Evolutionary conservation across 2,329 filamentous ascomycete genomes (phyloP).

Genomic region (Lecanoromycetidae sp.): DNA sequence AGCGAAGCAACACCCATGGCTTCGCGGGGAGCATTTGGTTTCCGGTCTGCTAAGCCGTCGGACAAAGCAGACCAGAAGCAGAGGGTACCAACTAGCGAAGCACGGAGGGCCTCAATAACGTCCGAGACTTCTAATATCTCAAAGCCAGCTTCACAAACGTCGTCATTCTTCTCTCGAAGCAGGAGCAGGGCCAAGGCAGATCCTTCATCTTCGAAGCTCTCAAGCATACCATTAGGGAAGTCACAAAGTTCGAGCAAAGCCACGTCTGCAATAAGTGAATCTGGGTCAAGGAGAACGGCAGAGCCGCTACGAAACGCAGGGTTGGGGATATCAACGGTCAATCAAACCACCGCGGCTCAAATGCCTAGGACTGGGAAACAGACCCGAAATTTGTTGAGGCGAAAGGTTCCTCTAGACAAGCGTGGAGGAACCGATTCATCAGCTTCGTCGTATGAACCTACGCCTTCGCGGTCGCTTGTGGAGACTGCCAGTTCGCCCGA

Average conservation of each 20-base stretch:
- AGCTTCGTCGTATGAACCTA: constrained; percentile 13
- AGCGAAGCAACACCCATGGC: constrained; percentile 15
- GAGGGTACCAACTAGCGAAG: constrained; percentile 4
- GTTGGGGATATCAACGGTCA: constrained; percentile 2
- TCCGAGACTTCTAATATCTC: constrained; percentile 12
- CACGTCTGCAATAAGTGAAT: constrained; percentile 1
- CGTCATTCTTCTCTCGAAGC: constrained; percentile 16
- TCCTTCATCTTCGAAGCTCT: constrained; percentile 1
- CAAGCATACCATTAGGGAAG: constrained; percentile 1
- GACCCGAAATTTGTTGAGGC: constrained; percentile 30
- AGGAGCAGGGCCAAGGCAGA: constrained; percentile 12
- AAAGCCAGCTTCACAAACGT: constrained; percentile 9
- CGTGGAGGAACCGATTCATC: constrained; percentile 20
- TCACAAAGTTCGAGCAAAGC: constrained; percentile 1
- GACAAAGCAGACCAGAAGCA: constrained; percentile 14
- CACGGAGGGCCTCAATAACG: constrained; percentile 13
- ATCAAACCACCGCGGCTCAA: not conserved
- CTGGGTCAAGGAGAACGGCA: not conserved
- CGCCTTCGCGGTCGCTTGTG: constrained; percentile 19
- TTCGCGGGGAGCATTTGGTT: constrained; percentile 16
- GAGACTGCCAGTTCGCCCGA: constrained; percentile 19
- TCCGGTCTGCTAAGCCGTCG: constrained; percentile 13
- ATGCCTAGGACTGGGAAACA: constrained; percentile 19
- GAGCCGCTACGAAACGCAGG: not conserved
- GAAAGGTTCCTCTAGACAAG: constrained; percentile 31